Conservation (phyloP, 176 grass and related monocot genomes). For the Avena insularis region DNA sequence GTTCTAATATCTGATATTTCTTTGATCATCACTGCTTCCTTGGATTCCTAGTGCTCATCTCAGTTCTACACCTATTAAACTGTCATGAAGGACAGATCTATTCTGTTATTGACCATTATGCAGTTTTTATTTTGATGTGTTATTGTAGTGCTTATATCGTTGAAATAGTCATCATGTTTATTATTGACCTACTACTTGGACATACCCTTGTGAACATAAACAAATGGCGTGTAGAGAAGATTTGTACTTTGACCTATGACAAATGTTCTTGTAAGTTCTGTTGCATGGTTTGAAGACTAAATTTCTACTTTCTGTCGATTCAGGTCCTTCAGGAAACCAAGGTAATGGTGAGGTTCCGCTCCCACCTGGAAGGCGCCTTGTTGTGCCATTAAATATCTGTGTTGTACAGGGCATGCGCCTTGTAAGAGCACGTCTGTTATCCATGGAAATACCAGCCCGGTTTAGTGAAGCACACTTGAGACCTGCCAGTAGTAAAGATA, state of each 20-base stretch:
- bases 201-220: slow-evolving; percentile 7
- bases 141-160: slow-evolving; percentile 25
- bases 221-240: not conserved
- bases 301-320: slow-evolving; percentile 33
- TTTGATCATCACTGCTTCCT: slow-evolving; percentile 26
- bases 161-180: slow-evolving; percentile 34
- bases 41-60: not conserved
- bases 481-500: slow-evolving; percentile 43
- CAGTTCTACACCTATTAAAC: not conserved
- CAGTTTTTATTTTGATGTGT: slow-evolving; percentile 20
- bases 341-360: slow-evolving; percentile 50
- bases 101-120: not conserved
- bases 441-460: slow-evolving; percentile 93
- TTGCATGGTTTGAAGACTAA: slow-evolving; percentile 32
- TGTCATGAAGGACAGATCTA: not conserved
- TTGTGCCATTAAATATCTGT: slow-evolving; percentile 90
- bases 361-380: slow-evolving; percentile 84
- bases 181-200: not conserved
- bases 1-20: slow-evolving; percentile 10
- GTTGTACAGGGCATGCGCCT: slow-evolving; percentile 91
- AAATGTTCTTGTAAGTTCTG: not conserved
- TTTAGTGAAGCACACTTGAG: slow-evolving; percentile 57
- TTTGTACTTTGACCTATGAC: not conserved
- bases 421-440: slow-evolving; percentile 82
- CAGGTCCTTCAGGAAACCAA: slow-evolving; percentile 61